phyloP scores from a whole-genome alignment of 805 yeast genomes.

The Metschnikowia chrysomelidarum region DNA sequence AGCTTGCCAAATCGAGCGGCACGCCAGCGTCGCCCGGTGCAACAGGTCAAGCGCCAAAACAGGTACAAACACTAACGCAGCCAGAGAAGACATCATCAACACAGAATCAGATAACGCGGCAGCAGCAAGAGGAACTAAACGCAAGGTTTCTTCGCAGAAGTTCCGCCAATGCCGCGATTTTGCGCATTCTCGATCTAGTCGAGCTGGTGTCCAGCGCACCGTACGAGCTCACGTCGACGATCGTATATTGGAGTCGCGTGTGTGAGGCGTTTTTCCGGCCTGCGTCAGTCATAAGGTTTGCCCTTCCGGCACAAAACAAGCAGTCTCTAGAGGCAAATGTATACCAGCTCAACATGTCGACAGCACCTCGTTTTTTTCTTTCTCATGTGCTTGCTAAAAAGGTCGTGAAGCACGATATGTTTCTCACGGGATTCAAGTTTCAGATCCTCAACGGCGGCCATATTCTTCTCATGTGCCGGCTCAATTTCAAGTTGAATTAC shows the following conservation, averaged over 20 bases:
- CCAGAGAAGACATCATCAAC: too few species aligned
- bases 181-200: conserved; percentile 38
- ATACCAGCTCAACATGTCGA: conserved; percentile 61
- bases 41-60: too few species aligned
- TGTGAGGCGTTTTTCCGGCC: conserved; percentile 34
- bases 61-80: too few species aligned
- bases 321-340: conserved; percentile 15
- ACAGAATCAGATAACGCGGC: too few species aligned
- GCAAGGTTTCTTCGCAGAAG: conserved; percentile 37
- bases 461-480: conserved; percentile 32
- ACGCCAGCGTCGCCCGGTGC: conserved; percentile 1
- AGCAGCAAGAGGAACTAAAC: conserved; percentile 18
- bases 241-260: conserved; percentile 39
- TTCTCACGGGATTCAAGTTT: conserved; percentile 37
- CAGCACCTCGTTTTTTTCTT: conserved; percentile 63
- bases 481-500: conserved; percentile 40
- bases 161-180: conserved; percentile 42
- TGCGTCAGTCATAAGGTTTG: conserved; percentile 27
- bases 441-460: conserved; percentile 42
- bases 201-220: conserved; percentile 39
- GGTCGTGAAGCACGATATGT: conserved; percentile 25
- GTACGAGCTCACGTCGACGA: conserved; percentile 24
- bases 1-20: background rate
- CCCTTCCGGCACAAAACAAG: conserved; percentile 1
- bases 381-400: conserved; percentile 50